Base-by-base conservation (phyloP, 2,329 filamentous ascomycete species). In the Nemania diffusa region DNA sequence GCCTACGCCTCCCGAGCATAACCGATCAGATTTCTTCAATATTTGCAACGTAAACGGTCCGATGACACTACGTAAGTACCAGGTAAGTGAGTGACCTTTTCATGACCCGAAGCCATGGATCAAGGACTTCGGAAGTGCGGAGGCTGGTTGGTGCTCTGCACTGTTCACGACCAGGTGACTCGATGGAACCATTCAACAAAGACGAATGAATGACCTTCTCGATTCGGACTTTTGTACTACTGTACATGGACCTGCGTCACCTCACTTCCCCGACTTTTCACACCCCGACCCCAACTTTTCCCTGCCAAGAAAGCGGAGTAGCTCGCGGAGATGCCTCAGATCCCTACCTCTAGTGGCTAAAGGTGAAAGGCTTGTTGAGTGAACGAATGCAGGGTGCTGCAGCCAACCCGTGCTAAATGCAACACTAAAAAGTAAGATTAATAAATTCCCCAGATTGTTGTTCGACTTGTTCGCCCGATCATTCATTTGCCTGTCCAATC, bases 251-350 rank as follows among this genome's bases (percentile, higher is more conserved):
- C 2, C n/a, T 51, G 22, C 42, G 50, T 68, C 29, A 11, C 52
- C 29, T 24, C 17, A 34, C 53, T 67, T 62, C 69, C 69, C 67
- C 64, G 62, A 69, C 58, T 48, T 70, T 60, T 68, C 17, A 51
- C n/a, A 20, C 20, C 20, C 7, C 40, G 68, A 72, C 73, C 73
- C 74, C 73, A 73, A 75, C 69, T 74, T 75, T 74, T 70, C 56
- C 46, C 62, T 64, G 70, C 72, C 72, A 74, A 74, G 72, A 73
- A 74, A 71, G 74, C 73, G 73, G 74, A 76, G 73, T 73, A 73
- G 73, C 72, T 74, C 52, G 42, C 13, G n/a, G n/a, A n/a, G n/a
- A n/a, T n/a, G n/a, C n/a, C 37, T 34, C 22, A 42, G 46, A 50
- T 50, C 67, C 37, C 9, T 29, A 24, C 40, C 27, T 34, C 22